Percentiles rank a stretch among this genome's conserved stretches.
phyloP scores from a whole-genome alignment of 2,329 filamentous ascomycete species.

The Emericellopsis cladophorae region DNA sequence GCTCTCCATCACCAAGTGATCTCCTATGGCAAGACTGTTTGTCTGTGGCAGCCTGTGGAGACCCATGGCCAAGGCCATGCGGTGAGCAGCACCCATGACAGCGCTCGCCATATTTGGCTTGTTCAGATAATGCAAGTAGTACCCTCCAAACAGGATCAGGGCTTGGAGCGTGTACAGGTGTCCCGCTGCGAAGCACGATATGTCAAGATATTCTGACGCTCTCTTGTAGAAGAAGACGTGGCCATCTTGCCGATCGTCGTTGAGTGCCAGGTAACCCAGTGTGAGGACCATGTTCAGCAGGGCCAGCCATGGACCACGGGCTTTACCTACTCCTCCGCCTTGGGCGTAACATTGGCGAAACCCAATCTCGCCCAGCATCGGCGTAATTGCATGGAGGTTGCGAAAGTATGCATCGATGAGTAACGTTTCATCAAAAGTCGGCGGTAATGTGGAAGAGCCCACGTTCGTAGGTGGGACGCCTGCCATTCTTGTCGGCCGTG shows the following conservation, averaged over 20 bases:
- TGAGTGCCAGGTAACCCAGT: slow-evolving; percentile 1
- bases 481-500: too few species aligned
- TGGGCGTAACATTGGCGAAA: background rate
- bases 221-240: background rate
- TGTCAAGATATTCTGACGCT: background rate
- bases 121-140: slow-evolving; percentile 66
- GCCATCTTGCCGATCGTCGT: slow-evolving; percentile 1
- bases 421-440: background rate
- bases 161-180: slow-evolving; percentile 56
- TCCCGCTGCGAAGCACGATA: slow-evolving; percentile 1
- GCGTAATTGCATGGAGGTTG: background rate
- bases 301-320: slow-evolving; percentile 1
- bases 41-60: slow-evolving; percentile 33
- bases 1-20: background rate
- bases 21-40: background rate
- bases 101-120: slow-evolving; percentile 64
- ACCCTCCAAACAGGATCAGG: slow-evolving; percentile 58
- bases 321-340: background rate
- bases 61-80: slow-evolving; percentile 61
- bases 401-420: slow-evolving; percentile 1
- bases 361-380: slow-evolving; percentile 1
- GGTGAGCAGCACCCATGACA: slow-evolving; percentile 56
- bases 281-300: slow-evolving; percentile 2
- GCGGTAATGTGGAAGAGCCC: too few species aligned
- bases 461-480: background rate